Conservation (phyloP, 805 yeast species). For the Clavispora phyllophila region DNA sequence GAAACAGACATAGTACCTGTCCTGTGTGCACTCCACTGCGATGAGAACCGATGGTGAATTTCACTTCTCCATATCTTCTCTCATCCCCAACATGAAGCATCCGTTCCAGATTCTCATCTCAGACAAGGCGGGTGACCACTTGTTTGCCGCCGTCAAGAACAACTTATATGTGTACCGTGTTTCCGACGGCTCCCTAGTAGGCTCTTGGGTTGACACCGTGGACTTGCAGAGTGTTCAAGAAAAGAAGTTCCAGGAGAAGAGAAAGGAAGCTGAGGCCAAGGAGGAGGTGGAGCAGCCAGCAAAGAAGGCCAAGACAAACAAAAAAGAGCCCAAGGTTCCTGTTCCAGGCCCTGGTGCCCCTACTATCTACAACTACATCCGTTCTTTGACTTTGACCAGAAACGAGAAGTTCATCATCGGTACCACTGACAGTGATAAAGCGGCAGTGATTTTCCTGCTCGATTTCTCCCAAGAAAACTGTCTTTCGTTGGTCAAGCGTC, state of each 20-base stretch:
- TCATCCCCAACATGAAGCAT: slow-evolving; percentile 46
- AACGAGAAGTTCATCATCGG: slow-evolving; percentile 53
- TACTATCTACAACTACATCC: slow-evolving; percentile 59
- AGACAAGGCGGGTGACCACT: slow-evolving; percentile 39
- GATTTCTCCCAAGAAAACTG: slow-evolving; percentile 36
- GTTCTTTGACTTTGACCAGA: slow-evolving; percentile 52
- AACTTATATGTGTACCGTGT: slow-evolving; percentile 49
- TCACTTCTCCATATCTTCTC: background rate
- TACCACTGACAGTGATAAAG: slow-evolving; percentile 80
- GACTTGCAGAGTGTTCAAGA: slow-evolving; percentile 49
- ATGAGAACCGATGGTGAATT: background rate
- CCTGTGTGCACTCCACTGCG: slow-evolving; percentile 7
- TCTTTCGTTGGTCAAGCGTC: slow-evolving; percentile 56
- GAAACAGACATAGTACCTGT: slow-evolving; percentile 2
- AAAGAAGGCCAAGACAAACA: slow-evolving; percentile 10
- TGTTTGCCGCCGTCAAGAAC: slow-evolving; percentile 58
- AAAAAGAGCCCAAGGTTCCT: slow-evolving; percentile 14
- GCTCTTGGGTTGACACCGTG: slow-evolving; percentile 59
- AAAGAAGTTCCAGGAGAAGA: slow-evolving; percentile 26
- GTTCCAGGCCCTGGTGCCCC: slow-evolving; percentile 57
- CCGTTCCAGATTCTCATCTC: slow-evolving; percentile 59
- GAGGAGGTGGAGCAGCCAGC: slow-evolving; percentile 13
- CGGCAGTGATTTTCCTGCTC: slow-evolving; percentile 57
- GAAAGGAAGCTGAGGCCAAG: slow-evolving; percentile 20
- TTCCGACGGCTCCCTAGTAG: slow-evolving; percentile 38